Percentiles rank a stretch among this genome's conserved stretches.
phyloP scores from a whole-genome alignment of 768 basidiomycete species.

The Podaxis rugospora region DNA sequence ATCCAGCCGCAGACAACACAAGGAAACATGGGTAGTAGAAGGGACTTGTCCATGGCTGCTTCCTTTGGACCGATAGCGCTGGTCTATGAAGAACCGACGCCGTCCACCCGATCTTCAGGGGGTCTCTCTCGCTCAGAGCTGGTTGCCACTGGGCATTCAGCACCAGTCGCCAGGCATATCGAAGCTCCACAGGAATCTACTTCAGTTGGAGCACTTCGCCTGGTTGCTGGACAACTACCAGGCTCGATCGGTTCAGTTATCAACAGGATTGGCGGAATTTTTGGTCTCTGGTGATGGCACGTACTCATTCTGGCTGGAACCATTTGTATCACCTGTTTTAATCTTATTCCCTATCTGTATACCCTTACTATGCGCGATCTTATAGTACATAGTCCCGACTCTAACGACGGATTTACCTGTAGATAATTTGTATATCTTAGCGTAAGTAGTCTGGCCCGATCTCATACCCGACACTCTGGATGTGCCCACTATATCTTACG shows the following conservation, averaged over 20 bases:
- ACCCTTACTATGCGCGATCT: too few species aligned
- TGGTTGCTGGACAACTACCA: conserved; percentile 4
- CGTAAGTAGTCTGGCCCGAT: too few species aligned
- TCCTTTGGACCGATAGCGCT: neutral
- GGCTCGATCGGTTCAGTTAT: neutral
- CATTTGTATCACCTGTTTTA: neutral
- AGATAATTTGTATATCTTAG: too few species aligned
- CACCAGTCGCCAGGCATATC: neutral
- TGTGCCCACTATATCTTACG: too few species aligned
- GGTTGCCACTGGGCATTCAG: neutral
- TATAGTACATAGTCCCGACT: too few species aligned
- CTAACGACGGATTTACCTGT: too few species aligned
- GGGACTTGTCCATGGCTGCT: neutral
- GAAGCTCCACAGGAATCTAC: neutral
- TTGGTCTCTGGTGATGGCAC: neutral
- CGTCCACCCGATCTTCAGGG: neutral
- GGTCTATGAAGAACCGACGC: neutral
- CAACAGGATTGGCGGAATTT: neutral
- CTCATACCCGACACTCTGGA: too few species aligned
- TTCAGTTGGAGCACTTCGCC: neutral
- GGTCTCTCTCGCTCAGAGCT: neutral
- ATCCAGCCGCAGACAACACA: neutral
- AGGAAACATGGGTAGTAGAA: neutral
- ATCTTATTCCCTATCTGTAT: neutral
- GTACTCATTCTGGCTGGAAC: neutral